Evolutionary conservation across 768 basidiomycete genomes (phyloP).

Genomic region (Xerocomus potaroensis): DNA sequence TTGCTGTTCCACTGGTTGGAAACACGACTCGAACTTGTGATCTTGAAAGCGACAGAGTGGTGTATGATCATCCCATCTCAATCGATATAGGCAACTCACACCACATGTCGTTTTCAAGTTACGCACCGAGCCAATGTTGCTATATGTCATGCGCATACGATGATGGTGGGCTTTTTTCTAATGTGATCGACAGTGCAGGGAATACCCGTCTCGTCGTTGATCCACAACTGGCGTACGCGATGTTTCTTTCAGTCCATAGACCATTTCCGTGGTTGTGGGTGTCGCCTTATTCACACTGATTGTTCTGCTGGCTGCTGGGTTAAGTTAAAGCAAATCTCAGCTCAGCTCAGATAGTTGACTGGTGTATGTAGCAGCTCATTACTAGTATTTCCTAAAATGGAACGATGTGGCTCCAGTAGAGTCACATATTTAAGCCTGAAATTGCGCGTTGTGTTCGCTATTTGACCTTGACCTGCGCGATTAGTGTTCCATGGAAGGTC

Average conservation of each 20-base stretch:
- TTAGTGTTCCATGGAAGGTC: slow-evolving; percentile 17
- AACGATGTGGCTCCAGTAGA: slow-evolving; percentile 22
- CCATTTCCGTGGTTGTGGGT: slow-evolving; percentile 58
- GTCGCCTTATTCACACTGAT: slow-evolving; percentile 56
- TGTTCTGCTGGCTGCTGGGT: slow-evolving; percentile 45
- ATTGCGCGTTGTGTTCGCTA: slow-evolving; percentile 13
- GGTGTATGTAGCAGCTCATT: slow-evolving; percentile 5
- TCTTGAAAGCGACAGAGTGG: slow-evolving; percentile 61
- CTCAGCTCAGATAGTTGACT: too few species aligned
- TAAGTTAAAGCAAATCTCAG: too few species aligned
- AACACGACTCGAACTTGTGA: slow-evolving; percentile 25
- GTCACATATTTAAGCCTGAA: slow-evolving; percentile 21
- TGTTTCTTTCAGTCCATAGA: slow-evolving; percentile 53
- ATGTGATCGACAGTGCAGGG: too few species aligned
- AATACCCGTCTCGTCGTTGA: slow-evolving; percentile 10
- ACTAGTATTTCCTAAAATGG: slow-evolving; percentile 18
- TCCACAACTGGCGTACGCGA: slow-evolving; percentile 35
- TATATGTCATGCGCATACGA: slow-evolving; percentile 47
- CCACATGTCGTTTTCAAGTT: slow-evolving; percentile 41
- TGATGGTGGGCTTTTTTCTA: too few species aligned
- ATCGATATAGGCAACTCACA: slow-evolving; percentile 5
- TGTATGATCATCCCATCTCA: slow-evolving; percentile 38
- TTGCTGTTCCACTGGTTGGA: slow-evolving; percentile 27
- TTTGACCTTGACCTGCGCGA: slow-evolving; percentile 17
- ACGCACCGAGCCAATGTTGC: slow-evolving; percentile 57